Base-by-base conservation (phyloP, 2,329 filamentous ascomycete species). In the Emergomyces africanus region DNA sequence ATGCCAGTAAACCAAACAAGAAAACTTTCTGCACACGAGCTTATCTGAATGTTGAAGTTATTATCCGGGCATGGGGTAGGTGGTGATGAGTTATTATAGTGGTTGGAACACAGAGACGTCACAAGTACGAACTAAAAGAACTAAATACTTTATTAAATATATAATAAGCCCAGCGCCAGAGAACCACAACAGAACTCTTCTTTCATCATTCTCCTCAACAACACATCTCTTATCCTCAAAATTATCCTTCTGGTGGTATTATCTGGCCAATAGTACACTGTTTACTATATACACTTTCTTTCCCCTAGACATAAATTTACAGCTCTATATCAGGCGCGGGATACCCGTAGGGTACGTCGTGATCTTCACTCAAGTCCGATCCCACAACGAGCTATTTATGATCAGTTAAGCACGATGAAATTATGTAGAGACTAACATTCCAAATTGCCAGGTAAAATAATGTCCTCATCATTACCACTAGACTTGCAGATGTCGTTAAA, bases 401-500 rank as follows among this genome's bases (percentile, higher is more conserved):
- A 12, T 33, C 35, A 37, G n/a, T 44, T n/a, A 54, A 23, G 4
- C 30, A 39, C 33, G 25, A 42, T 33, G 18, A 18, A 44, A 20
- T 25, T 39, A 20, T 28, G 10, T 25, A 14, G 39, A 3, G 35
- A 55, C 54, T 55, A 25, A 55, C 18, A 30, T 33, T 20, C 23
- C 15, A 30, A 9, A 18, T 18, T 25, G 8, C 33, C 9, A 55
- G 9, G n/a, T 15, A 59, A 9, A n/a, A 56, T 44, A 23, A 59
- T 59, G 58, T 8, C 58, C 15, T 37, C 51, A 1, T 48, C 51
- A 3, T 37, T 59, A n/a, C 49, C 54, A 64, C 64, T 59, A 58
- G 62, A 55, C 50, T 64, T 33, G 46, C 61, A 51, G 46, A 59
- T 51, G 60, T 66, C 39, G 20, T 46, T 51, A 57, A 64, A 39